Evolutionary conservation across 306 rosid species (phyloP), one percentile per base, ranked within the genome.

Genomic region (Macrotyloma uniflorum): DNA sequence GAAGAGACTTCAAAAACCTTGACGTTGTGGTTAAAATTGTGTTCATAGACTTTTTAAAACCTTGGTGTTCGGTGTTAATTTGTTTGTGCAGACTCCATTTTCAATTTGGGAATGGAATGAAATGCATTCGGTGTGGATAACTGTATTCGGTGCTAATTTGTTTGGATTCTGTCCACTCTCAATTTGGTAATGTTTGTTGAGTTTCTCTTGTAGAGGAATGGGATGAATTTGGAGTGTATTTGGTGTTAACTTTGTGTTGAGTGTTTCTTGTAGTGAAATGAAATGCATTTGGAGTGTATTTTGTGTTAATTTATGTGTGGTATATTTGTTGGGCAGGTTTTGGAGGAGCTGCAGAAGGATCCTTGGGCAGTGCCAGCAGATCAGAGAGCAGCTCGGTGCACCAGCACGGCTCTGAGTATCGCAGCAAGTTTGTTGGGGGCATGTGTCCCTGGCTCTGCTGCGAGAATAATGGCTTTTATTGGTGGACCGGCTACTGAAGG

Each of bases 401-500:
- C 98, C n/a, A 87, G 99, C 74, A 86, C 98, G 1, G 98, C 98
- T 0, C 74, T 95, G 61, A 87, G 91, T 66, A 74, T 95, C 47
- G 99, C 97, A 0, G 98, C 97, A 54, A 86, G 97, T 88, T 87
- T 95, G 90, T 81, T 95, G 73, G 99, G 99, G 80, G 97, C 91
- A 0, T 95, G 99, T 47, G 97, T 95, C 70, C 99, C 99, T 19
- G 99, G 99, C 51, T 87, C 97, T 1, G 97, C 94, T 0, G 99
- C 98, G 4, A 90, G 99, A 68, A 95, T 93, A 51, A 88, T 95
- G 91, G 98, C 99, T 0, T 95, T 95, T 68, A 87, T 91, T 66
- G 99, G 99, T 4, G 99, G 99, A 70, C 99, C 99, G 0, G 90
- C 99, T 1, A 95, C 98, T 1, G 98, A 95, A 87, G 99, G 98